Evolutionary conservation across 2,329 filamentous ascomycete species (phyloP), one percentile per base, ranked within the genome.

Genomic region (Cladosporium sp.): DNA sequence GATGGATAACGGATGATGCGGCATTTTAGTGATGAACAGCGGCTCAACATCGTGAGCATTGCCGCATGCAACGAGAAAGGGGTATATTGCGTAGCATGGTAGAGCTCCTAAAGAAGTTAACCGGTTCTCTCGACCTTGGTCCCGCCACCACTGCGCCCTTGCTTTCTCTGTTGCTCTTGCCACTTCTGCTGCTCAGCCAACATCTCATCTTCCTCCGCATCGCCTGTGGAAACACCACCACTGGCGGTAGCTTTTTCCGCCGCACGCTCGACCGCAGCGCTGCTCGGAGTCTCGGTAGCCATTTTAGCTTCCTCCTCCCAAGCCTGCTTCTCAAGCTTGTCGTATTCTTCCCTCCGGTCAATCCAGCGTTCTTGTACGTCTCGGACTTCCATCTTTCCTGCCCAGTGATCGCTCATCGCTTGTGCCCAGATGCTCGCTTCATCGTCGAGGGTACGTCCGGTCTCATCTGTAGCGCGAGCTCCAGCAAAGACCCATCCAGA

Each of bases 301-400:
- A 57, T 68, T 60, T 80, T 59, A 13, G 81, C 82, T 69, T 95
- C 87, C 60, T 87, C 84, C 62, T 91, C 88, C 74, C 85, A 83
- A 49, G 85, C 80, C 63, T 82, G 81, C 52, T 78, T 75, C 74
- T 97, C 93, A 54, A 83, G 73, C 59, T 85, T 84, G 68, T 99
- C 93, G 63, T 89, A 89, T 57, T 86, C 89, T 13, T 91, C 91
- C 66, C 91, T 93, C 36, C 85, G 79, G 70, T 97, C 92, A 27
- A 99, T 74, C 93, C 93, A 99, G 54, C 93, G 80, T 73, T 99
- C 93, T 70, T 99, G 93, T 56, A 97, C 85, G 69, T 99, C 92
- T 53, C 85, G 77, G 8, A 90, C 83, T 61, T 95, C 90, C 77
- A 95, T 83, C 30, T 83, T 81, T 52, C 79, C 79, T 58, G 79